Conservation (phyloP, 495 filamentous ascomycete species). For the Penicillium pulvis region DNA sequence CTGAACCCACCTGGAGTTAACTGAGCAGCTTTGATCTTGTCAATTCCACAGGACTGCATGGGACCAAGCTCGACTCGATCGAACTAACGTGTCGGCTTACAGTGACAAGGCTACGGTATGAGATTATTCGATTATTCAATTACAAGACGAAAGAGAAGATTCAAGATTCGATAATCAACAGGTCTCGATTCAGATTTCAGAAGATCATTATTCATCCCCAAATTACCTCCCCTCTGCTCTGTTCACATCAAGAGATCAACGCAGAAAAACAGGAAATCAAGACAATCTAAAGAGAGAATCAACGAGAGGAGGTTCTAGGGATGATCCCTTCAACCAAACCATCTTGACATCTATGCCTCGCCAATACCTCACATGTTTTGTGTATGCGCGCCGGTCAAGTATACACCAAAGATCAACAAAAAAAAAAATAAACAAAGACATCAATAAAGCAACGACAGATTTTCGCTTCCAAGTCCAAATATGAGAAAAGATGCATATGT, state of each 20-base stretch:
- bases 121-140: too few relatives aligned
- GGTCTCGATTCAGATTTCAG: neutral
- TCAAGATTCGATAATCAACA: neutral
- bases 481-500: conserved; percentile 1
- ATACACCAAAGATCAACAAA: conserved; percentile 6
- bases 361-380: conserved; percentile 1
- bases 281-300: conserved; percentile 2
- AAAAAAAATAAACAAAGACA: neutral
- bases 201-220: conserved; percentile 1
- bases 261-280: conserved; percentile 3
- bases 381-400: conserved; percentile 5
- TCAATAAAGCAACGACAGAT: neutral
- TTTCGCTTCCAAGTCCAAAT: conserved; percentile 3
- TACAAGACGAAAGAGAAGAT: too few relatives aligned
- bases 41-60: too few relatives aligned
- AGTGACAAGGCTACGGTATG: too few relatives aligned
- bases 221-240: neutral
- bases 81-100: too few relatives aligned
- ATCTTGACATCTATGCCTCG: conserved; percentile 10
- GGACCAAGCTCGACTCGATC: too few relatives aligned
- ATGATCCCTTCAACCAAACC: neutral
- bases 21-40: too few relatives aligned
- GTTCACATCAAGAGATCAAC: conserved; percentile 3
- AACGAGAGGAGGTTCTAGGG: neutral
- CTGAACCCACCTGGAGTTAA: too few relatives aligned